A percentile compares a stretch with the other conserved stretches of the same genome.
Evolutionary conservation across 805 yeast species (phyloP).

Genomic region (Tetrapisispora taiwanensis): DNA sequence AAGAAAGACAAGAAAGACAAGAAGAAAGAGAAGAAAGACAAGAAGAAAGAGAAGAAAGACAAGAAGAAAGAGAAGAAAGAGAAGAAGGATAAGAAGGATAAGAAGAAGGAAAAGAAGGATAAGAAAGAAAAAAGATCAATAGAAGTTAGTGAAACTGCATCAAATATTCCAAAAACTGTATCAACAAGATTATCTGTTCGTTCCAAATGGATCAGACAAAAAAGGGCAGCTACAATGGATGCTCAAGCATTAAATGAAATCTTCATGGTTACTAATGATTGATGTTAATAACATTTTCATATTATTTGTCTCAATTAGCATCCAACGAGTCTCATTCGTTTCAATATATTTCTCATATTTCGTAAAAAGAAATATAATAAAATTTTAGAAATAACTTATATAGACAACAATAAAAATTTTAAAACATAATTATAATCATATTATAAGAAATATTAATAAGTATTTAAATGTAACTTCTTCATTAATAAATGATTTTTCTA

Average conservation of each 20-base stretch:
- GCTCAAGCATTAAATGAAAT: slow-evolving; percentile 83
- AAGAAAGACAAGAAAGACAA: slow-evolving; percentile 27
- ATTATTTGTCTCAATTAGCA: background rate
- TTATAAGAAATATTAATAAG: background rate
- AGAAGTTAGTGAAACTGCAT: slow-evolving; percentile 16
- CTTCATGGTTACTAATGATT: slow-evolving; percentile 61
- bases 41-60: slow-evolving; percentile 18
- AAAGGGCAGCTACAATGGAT: slow-evolving; percentile 86
- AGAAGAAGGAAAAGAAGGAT: slow-evolving; percentile 14
- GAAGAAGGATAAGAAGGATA: slow-evolving; percentile 23
- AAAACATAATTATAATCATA: background rate
- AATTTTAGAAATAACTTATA: background rate
- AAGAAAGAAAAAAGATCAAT: slow-evolving; percentile 18
- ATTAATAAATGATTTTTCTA: background rate
- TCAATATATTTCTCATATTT: background rate
- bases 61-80: slow-evolving; percentile 25
- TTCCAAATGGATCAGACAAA: slow-evolving; percentile 80
- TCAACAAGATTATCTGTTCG: slow-evolving; percentile 62
- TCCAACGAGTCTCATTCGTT: background rate
- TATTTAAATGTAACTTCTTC: background rate
- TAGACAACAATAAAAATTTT: background rate
- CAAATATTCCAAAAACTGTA: slow-evolving; percentile 26
- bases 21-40: slow-evolving; percentile 20
- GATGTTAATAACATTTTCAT: background rate
- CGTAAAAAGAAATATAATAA: background rate